phyloP scores from a whole-genome alignment of 2,329 filamentous ascomycete genomes.

The Sarocladium brachiariae region DNA sequence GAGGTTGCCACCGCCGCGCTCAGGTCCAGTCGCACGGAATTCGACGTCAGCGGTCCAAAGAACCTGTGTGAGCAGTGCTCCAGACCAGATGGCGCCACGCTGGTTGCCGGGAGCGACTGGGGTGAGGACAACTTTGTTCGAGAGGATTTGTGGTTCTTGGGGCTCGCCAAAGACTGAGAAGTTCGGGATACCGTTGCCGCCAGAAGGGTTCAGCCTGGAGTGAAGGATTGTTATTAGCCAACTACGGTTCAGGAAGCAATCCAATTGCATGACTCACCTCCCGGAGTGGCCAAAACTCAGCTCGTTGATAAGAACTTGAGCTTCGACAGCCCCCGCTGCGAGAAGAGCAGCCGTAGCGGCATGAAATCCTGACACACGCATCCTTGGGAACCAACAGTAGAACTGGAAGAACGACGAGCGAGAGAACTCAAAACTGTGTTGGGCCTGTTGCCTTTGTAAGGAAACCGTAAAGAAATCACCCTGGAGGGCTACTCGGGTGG shows the following conservation, averaged over 20 bases:
- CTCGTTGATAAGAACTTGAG: slow-evolving; percentile 57
- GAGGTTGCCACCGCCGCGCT: slow-evolving; percentile 79
- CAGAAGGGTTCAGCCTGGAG: slow-evolving; percentile 5
- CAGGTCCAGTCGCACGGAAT: slow-evolving; percentile 80
- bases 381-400: slow-evolving; percentile 16
- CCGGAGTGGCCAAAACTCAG: slow-evolving; percentile 71
- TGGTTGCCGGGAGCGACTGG: slow-evolving; percentile 81
- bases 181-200: slow-evolving; percentile 36
- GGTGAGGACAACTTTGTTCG: slow-evolving; percentile 87
- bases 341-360: slow-evolving; percentile 35
- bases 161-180: slow-evolving; percentile 51
- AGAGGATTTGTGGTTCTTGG: slow-evolving; percentile 57
- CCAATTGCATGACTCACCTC: slow-evolving; percentile 36
- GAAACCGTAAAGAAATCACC: not conserved
- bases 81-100: slow-evolving; percentile 76
- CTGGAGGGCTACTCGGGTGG: not conserved
- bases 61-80: slow-evolving; percentile 51
- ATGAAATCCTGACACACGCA: slow-evolving; percentile 32
- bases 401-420: not conserved
- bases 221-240: not conserved
- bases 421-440: not conserved
- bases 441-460: too few relatives aligned
- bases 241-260: not conserved
- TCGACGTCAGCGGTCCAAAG: slow-evolving; percentile 80
- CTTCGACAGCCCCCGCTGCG: slow-evolving; percentile 44